These are phyloP conservation scores for Pseudocercospora fuligena DNA, from an alignment of 2,329 filamentous ascomycete genomes.

Conservation along the genomic window DNA sequence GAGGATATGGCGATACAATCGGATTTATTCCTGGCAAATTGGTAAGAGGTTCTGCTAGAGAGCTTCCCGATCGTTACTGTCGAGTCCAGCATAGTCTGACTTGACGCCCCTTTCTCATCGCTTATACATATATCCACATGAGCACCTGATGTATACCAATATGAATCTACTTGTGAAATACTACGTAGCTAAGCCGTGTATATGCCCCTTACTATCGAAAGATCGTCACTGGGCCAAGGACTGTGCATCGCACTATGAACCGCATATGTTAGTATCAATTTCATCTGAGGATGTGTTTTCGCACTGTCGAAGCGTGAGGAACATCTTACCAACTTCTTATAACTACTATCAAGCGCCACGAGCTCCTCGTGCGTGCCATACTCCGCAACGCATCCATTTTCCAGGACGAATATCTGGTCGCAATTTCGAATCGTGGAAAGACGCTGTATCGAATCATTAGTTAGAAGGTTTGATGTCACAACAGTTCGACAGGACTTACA, in stretches of 20 bases:
- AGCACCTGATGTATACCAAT: neutral
- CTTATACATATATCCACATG: too few species aligned
- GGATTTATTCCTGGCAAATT: conserved; percentile 6
- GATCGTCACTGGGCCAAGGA: neutral
- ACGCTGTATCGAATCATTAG: conserved; percentile 42
- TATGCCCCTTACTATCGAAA: too few species aligned
- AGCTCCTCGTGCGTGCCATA: conserved; percentile 66
- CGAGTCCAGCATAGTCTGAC: neutral
- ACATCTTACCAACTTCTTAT: conserved; percentile 2
- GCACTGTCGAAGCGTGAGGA: neutral
- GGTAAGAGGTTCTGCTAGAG: neutral
- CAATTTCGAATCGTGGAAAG: conserved; percentile 78
- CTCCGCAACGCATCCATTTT: conserved; percentile 66
- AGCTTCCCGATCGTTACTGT: conserved; percentile 7
- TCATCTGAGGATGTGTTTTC: neutral
- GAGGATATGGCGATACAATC: conserved; percentile 10
- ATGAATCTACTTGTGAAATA: too few species aligned
- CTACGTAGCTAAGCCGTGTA: too few species aligned
- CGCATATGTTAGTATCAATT: neutral
- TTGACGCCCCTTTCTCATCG: neutral
- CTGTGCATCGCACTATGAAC: conserved; percentile 1
- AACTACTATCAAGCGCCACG: conserved; percentile 42
- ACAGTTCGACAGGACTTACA: conserved; percentile 13
- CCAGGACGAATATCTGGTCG: conserved; percentile 77
- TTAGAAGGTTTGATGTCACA: neutral